Evolutionary conservation across 306 rosid genomes (phyloP), one percentile per base, ranked within the genome.

Genomic region (Quercus rubra): DNA sequence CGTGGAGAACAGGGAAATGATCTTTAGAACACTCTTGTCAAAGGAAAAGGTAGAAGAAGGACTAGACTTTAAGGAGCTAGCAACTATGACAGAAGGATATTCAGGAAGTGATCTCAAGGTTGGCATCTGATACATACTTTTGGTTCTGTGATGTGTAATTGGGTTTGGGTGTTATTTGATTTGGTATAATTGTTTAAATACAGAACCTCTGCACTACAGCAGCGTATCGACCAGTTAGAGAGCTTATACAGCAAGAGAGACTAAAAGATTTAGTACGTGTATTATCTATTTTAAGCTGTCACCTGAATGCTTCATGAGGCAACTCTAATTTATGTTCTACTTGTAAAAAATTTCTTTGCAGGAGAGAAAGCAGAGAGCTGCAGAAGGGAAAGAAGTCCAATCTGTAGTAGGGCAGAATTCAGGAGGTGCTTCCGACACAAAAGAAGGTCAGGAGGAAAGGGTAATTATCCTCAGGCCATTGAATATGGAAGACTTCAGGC

Each of bases 81-180:
- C 96, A 78, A 86, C 82, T 63, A 82, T 93, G 88, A 93, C 97
- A 27, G 99, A 93, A 85, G 99, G 98, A 77, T 95, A 85, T 71
- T 89, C 91, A 63, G 99, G 99, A 85, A 95, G 99, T 79, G 99
- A 95, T 88, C 87, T 95, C 2, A 93, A 90, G 99, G 99, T 93
- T 78, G 57, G 70, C 52, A 56, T 66, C 43, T 77, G 35, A 54
- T 75, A n/a, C 19, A 58, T 1, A n/a, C 71, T 77, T 74, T 46
- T 55, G 19, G 28, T 78, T 28, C 38, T 79, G 55, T 52, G 19
- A 28, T 73, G 81, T 57, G 54, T 35, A 63, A 20, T 71, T 27
- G 18, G 49, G 56, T 73, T 71, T 27, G 15, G 49, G 56, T 73
- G 27, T 74, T 78, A 77, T 55, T 58, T 30, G 41, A 80, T 71